Percentiles rank a stretch among this genome's conserved stretches.
phyloP scores from a whole-genome alignment of 1,284 basidiomycete genomes.

The Trichosporon ovoides region DNA sequence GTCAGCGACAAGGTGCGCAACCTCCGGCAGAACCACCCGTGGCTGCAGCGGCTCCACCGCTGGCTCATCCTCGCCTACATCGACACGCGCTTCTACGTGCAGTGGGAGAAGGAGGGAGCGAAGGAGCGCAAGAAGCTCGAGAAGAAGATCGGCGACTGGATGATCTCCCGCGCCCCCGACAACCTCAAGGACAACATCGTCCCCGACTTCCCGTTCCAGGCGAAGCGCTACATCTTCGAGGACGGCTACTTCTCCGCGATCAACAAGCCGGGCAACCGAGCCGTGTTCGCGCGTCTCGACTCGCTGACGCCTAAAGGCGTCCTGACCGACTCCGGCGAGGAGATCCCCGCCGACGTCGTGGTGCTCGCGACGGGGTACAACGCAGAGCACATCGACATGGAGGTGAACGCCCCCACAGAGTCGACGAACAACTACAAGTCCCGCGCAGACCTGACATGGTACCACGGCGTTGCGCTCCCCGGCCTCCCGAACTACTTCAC shows the following conservation, averaged over 20 bases:
- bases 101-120: constrained; percentile 7
- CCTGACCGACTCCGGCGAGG: constrained; percentile 19
- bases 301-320: constrained; percentile 6
- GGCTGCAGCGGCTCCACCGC: constrained; percentile 5
- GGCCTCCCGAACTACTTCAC: constrained; percentile 30
- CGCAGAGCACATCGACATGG: constrained; percentile 6
- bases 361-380: constrained; percentile 18
- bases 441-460: constrained; percentile 10
- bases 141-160: not conserved
- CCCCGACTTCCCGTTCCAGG: constrained; percentile 20
- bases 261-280: constrained; percentile 23
- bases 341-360: constrained; percentile 22
- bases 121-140: constrained; percentile 5
- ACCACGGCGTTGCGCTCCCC: constrained; percentile 17
- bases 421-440: constrained; percentile 6
- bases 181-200: not conserved
- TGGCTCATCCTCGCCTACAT: constrained; percentile 1
- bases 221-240: constrained; percentile 25
- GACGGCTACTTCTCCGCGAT: constrained; percentile 31
- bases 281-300: constrained; percentile 15
- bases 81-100: constrained; percentile 14
- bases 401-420: not conserved
- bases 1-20: not conserved
- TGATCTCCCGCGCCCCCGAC: constrained; percentile 3
- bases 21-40: not conserved